Percentiles rank a stretch among this genome's conserved stretches.
Conservation (phyloP, 179 eudicot species). For the Corrigiola litoralis region DNA sequence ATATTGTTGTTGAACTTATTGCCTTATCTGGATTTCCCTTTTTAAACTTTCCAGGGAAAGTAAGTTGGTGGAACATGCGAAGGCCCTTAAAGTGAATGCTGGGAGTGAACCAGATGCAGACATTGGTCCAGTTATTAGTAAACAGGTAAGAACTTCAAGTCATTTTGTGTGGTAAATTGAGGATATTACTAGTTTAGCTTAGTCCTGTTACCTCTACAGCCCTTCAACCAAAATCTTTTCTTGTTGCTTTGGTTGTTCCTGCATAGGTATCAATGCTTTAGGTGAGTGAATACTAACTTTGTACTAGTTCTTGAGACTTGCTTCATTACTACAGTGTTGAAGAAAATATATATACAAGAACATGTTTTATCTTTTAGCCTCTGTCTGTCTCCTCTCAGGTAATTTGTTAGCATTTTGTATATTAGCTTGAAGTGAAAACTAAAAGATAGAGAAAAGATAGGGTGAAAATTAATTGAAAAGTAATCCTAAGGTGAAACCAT, state of each 20-base stretch:
- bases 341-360: too few relatives aligned
- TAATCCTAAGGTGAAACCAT: too few relatives aligned
- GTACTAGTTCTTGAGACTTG: neutral
- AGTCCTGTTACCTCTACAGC: neutral
- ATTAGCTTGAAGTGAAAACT: too few relatives aligned
- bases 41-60: slow-evolving; percentile 51
- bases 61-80: slow-evolving; percentile 66
- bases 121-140: slow-evolving; percentile 83
- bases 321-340: neutral
- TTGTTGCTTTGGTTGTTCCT: neutral
- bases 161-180: neutral
- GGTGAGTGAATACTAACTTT: neutral
- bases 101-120: slow-evolving; percentile 86
- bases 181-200: neutral
- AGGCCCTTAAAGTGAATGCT: slow-evolving; percentile 68
- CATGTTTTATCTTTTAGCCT: too few relatives aligned
- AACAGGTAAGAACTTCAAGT: slow-evolving; percentile 46
- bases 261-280: neutral
- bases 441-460: too few relatives aligned
- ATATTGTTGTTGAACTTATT: neutral
- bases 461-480: neutral
- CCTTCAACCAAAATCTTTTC: neutral
- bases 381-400: too few relatives aligned
- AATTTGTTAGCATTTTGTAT: too few relatives aligned
- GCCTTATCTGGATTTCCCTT: neutral